Evolutionary conservation across 1,284 basidiomycete species (phyloP).

Genomic region (Apiotrichum mycotoxinovorans): DNA sequence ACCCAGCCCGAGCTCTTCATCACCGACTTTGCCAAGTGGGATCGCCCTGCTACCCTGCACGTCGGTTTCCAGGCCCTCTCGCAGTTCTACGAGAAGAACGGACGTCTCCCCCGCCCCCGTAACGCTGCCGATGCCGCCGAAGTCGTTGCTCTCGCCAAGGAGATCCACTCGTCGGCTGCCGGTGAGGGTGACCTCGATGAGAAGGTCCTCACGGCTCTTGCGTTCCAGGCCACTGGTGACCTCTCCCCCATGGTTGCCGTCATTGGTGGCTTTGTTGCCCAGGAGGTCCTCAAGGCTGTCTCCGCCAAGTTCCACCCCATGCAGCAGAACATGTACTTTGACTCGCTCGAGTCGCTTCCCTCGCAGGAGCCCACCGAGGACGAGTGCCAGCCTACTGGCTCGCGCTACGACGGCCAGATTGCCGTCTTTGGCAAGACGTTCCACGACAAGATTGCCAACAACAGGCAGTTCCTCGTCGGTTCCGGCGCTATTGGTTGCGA

Average conservation of each 20-base stretch:
- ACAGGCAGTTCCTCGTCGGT: constrained; percentile 94
- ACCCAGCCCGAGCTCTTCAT: constrained; percentile 83
- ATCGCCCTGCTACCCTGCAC: constrained; percentile 85
- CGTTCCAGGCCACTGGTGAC: constrained; percentile 92
- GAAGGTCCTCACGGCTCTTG: constrained; percentile 70
- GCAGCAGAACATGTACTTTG: constrained; percentile 93
- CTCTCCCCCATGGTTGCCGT: constrained; percentile 89
- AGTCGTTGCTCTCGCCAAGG: constrained; percentile 73
- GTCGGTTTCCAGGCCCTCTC: constrained; percentile 93
- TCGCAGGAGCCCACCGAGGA: constrained; percentile 68
- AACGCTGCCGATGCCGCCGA: constrained; percentile 75
- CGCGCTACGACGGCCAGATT: constrained; percentile 91
- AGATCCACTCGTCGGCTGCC: constrained; percentile 57
- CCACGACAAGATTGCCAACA: constrained; percentile 87
- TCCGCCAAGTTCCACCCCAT: constrained; percentile 98
- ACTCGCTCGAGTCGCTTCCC: constrained; percentile 93
- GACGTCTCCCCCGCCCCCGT: constrained; percentile 75
- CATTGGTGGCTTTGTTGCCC: constrained; percentile 94
- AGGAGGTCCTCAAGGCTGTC: constrained; percentile 95
- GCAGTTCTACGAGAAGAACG: constrained; percentile 66
- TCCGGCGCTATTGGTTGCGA: constrained; percentile 99
- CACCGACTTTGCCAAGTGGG: constrained; percentile 97
- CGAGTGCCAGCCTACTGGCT: constrained; percentile 77
- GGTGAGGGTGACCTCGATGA: constrained; percentile 70
- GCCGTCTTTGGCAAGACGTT: constrained; percentile 91